Conservation (phyloP, 768 basidiomycete genomes). For the Rhodotorula taiwanensis region DNA sequence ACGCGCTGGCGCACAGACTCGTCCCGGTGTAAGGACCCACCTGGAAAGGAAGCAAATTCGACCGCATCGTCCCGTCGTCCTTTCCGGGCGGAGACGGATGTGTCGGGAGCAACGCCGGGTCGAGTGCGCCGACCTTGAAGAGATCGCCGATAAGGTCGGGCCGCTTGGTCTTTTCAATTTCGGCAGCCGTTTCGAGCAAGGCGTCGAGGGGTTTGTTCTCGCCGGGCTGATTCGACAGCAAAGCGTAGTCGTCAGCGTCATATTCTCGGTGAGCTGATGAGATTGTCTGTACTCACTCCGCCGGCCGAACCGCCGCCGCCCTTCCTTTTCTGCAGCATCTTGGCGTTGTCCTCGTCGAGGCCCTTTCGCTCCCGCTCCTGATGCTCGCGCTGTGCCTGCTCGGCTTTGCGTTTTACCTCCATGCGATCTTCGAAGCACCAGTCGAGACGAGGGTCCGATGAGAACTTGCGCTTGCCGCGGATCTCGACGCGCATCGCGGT, state of each 20-base stretch:
- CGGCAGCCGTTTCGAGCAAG: not conserved
- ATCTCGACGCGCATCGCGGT: conserved; percentile 19
- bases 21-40: conserved; percentile 45
- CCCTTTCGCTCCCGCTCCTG: not conserved
- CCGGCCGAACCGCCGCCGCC: too few relatives aligned
- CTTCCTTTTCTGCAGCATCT: too few relatives aligned
- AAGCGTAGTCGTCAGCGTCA: too few relatives aligned
- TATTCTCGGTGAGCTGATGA: too few relatives aligned
- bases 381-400: not conserved
- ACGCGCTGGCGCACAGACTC: not conserved
- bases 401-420: conserved; percentile 2
- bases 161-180: conserved; percentile 2
- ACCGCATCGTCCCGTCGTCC: conserved; percentile 58
- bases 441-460: conserved; percentile 19
- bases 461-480: conserved; percentile 19
- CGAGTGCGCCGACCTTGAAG: conserved; percentile 45
- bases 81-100: conserved; percentile 68
- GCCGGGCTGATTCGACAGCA: too few relatives aligned
- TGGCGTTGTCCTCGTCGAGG: not conserved
- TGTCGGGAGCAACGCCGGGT: conserved; percentile 63
- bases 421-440: conserved; percentile 19
- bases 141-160: conserved; percentile 39
- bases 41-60: conserved; percentile 77
- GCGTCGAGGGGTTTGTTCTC: not conserved
- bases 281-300: too few relatives aligned